Evolutionary conservation across 1,284 basidiomycete species (phyloP), one percentile per base, ranked within the genome.

Genomic region (Schizophyllum amplum): DNA sequence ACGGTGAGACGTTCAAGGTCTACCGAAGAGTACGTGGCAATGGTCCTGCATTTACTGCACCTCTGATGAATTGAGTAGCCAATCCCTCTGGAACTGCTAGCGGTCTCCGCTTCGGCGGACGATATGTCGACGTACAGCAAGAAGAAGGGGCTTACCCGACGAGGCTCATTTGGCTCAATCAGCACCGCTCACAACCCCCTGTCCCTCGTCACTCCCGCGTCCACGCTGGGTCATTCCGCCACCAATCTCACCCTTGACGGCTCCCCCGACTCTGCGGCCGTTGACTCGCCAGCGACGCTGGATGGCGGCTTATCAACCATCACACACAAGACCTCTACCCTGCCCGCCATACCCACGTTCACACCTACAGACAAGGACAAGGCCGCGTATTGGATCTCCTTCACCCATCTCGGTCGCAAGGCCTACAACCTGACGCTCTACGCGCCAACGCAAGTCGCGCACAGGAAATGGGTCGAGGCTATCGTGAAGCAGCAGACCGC

Each of bases 391-490:
- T 89, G 92, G 60, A 86, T 99, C 65, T 97, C 92, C 22, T 94
- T 99, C 71, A 83, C 91, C 58, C 92, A 96, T 68, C 84, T 99
- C 21, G 97, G 97, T 24, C 84, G 93, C 64, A 93, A 94, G 69
- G 92, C 88, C 60, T 99, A 98, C 71, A 86, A 90, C 64, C 81
- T 98, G 66, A 92, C 94, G 58, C 77, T 99, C 4, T 99, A 93
- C 93, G 92, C 94, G 26, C 87, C 83, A 64, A 92, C 94, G 24
- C 86, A 87, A 58, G 81, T 93, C 56, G 84, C 82, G 61, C 87
- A 98, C 65, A 84, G 86, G 65, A 99, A 98, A 72, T 99, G 97
- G 97, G 75, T 98, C 55, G 97, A 99, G 67, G 76, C 82, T 63
- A 97, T 99, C 64, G 81, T 86, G 66, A 91, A 90, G 72, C 92